These are phyloP conservation scores for Pythium brassicae DNA, from an alignment of 352 stramenopile species.

Conservation along the genomic window DNA sequence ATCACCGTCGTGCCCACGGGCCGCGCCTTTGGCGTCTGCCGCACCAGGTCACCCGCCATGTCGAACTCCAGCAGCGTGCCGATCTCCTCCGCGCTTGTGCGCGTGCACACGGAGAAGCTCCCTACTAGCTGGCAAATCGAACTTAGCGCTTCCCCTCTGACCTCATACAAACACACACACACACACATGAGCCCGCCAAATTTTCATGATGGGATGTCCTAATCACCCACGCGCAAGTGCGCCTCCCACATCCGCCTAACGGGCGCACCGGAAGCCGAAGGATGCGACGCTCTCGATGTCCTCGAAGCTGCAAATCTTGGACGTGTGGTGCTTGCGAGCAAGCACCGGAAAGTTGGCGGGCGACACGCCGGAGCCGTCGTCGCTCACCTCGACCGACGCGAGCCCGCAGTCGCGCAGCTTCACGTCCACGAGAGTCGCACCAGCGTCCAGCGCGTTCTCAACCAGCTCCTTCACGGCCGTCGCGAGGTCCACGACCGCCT, in stretches of 20 bases:
- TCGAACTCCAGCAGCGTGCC: conserved; percentile 87
- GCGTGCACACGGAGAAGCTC: conserved; percentile 87
- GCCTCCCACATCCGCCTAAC: too few relatives aligned
- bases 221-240: neutral
- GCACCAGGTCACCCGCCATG: conserved; percentile 51
- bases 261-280: conserved; percentile 89
- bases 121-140: conserved; percentile 90
- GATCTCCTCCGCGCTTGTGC: conserved; percentile 62
- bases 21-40: conserved; percentile 51
- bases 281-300: conserved; percentile 88
- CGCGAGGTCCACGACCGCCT: conserved; percentile 94
- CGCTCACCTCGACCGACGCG: conserved; percentile 93
- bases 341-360: conserved; percentile 71
- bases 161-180: too few relatives aligned
- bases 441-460: conserved; percentile 89
- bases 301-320: conserved; percentile 94
- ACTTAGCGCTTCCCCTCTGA: conserved; percentile 93
- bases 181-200: too few relatives aligned
- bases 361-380: conserved; percentile 93
- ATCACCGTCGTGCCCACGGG: conserved; percentile 91
- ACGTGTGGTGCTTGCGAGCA: conserved; percentile 92
- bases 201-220: too few relatives aligned
- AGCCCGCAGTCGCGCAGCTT: conserved; percentile 90
- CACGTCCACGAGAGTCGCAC: conserved; percentile 75
- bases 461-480: conserved; percentile 98